A percentile compares a stretch with the other conserved stretches of the same genome.
Evolutionary conservation across 1,284 basidiomycete genomes (phyloP).

Genomic region (Xerocomus amazonicus): DNA sequence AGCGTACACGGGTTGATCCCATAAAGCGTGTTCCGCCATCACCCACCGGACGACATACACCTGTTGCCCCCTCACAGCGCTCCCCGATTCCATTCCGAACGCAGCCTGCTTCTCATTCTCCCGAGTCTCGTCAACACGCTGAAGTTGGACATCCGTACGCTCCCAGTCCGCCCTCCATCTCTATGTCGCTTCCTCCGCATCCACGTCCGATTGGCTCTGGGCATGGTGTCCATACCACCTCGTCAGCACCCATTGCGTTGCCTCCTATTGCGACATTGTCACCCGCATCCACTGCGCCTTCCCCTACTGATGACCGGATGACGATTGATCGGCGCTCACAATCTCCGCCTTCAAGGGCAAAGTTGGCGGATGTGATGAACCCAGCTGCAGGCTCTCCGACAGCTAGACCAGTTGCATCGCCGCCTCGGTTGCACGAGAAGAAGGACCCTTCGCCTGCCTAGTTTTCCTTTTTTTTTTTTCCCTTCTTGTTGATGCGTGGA

Average conservation of each 20-base stretch:
- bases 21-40: conserved; percentile 50
- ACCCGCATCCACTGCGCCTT: conserved; percentile 52
- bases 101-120: conserved; percentile 61
- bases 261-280: conserved; percentile 67
- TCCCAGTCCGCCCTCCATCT: conserved; percentile 50
- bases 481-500: conserved; percentile 5
- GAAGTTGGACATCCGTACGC: conserved; percentile 42
- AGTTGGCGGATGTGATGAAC: conserved; percentile 52
- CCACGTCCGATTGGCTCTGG: conserved; percentile 64
- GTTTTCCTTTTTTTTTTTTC: not conserved
- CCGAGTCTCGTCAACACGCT: conserved; percentile 51
- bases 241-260: conserved; percentile 40
- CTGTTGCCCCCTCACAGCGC: conserved; percentile 54
- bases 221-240: conserved; percentile 32
- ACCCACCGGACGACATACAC: conserved; percentile 48
- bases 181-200: conserved; percentile 61
- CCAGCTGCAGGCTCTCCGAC: conserved; percentile 44
- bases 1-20: conserved; percentile 62
- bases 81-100: conserved; percentile 74
- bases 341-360: conserved; percentile 45
- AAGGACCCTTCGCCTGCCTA: conserved; percentile 31
- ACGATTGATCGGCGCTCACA: conserved; percentile 40
- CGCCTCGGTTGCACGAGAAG: conserved; percentile 35
- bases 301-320: conserved; percentile 52
- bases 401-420: conserved; percentile 36